Conservation (phyloP, 805 yeast genomes). For the Pichia phayaonensis region DNA sequence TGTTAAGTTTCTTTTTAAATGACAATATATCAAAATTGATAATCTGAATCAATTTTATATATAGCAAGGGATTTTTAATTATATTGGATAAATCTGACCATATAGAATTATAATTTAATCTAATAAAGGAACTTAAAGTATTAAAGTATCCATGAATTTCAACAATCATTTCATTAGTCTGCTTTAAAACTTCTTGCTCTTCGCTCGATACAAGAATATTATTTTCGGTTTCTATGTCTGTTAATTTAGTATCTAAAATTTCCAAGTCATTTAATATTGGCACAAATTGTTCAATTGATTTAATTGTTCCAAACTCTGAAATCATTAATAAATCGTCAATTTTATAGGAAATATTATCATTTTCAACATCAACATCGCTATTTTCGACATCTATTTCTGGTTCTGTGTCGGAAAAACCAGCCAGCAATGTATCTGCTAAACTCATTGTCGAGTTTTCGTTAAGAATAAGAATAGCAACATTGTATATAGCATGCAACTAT, state of each 20-base stretch:
- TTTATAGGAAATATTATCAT: neutral
- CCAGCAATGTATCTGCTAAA: slow-evolving; percentile 35
- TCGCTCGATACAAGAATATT: neutral
- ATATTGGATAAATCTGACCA: slow-evolving; percentile 68
- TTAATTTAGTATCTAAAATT: slow-evolving; percentile 18
- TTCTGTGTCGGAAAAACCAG: slow-evolving; percentile 31
- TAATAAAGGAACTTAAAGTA: slow-evolving; percentile 41
- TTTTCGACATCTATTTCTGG: slow-evolving; percentile 7
- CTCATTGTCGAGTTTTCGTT: slow-evolving; percentile 19
- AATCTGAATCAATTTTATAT: slow-evolving; percentile 34
- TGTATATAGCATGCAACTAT: no score
- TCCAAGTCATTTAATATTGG: slow-evolving; percentile 18
- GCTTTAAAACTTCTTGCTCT: slow-evolving; percentile 45
- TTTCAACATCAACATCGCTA: neutral
- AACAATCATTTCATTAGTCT: slow-evolving; percentile 6
- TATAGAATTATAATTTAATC: slow-evolving; percentile 45
- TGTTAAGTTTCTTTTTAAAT: neutral
- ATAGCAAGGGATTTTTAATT: slow-evolving; percentile 54
- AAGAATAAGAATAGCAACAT: no score
- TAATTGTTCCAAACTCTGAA: slow-evolving; percentile 15
- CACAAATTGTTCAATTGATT: slow-evolving; percentile 23
- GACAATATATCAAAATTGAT: neutral
- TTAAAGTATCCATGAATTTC: slow-evolving; percentile 25
- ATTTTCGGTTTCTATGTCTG: slow-evolving; percentile 19
- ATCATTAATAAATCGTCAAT: slow-evolving; percentile 8